phyloP scores from a whole-genome alignment of 257 asterid species.

The Apocynum venetum region DNA sequence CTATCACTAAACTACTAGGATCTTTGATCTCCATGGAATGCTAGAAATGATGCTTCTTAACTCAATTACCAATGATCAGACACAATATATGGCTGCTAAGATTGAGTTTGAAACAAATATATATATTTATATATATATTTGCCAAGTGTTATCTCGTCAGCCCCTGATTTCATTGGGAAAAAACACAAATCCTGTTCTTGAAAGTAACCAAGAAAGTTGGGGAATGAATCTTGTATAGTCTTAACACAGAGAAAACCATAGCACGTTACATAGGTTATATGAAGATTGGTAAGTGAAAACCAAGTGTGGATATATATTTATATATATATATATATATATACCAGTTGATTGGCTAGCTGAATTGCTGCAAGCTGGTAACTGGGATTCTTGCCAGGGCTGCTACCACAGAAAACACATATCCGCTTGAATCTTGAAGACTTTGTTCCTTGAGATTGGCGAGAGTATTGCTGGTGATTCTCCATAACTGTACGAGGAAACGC shows the following conservation, averaged over 20 bases:
- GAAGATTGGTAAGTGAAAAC: not conserved
- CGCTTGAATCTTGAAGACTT: slow-evolving; percentile 70
- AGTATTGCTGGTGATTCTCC: slow-evolving; percentile 41
- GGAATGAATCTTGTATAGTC: not conserved
- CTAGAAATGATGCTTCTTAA: not conserved
- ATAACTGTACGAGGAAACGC: slow-evolving; percentile 17
- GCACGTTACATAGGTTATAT: not conserved
- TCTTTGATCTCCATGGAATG: not conserved
- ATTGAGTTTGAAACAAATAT: not conserved
- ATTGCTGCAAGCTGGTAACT: slow-evolving; percentile 70
- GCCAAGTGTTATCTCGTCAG: not conserved
- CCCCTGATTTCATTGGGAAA: not conserved
- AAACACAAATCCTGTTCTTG: not conserved
- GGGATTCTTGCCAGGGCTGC: slow-evolving; percentile 82
- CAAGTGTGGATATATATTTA: not conserved
- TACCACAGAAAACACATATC: slow-evolving; percentile 74
- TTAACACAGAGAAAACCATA: too few relatives aligned
- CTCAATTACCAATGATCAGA: not conserved
- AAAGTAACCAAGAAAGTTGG: not conserved
- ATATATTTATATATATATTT: not conserved
- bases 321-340: slow-evolving; percentile 8
- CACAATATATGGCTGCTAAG: not conserved
- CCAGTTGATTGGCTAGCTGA: slow-evolving; percentile 74
- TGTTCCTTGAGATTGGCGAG: slow-evolving; percentile 18
- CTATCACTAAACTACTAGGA: not conserved